Evolutionary conservation across 2,329 filamentous ascomycete genomes (phyloP).

Genomic region (Emericellopsis atlantica): DNA sequence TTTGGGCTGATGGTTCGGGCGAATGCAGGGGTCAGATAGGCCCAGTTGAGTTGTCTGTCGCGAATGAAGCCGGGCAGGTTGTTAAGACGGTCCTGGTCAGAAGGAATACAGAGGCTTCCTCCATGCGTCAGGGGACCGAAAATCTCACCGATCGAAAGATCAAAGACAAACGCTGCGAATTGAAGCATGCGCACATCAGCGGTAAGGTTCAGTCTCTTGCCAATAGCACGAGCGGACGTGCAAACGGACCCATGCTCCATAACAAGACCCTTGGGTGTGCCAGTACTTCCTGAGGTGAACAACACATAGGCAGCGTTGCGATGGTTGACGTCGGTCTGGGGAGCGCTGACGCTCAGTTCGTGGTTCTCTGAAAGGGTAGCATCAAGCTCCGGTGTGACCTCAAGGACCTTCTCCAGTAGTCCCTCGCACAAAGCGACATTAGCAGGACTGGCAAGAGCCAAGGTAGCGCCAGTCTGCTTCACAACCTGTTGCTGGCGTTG

Average conservation of each 20-base stretch:
- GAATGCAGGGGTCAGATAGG: slow-evolving; percentile 1
- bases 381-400: slow-evolving; percentile 2
- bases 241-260: slow-evolving; percentile 35
- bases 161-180: slow-evolving; percentile 2
- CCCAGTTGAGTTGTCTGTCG: not conserved
- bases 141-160: slow-evolving; percentile 1
- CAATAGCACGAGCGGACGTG: slow-evolving; percentile 31
- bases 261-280: slow-evolving; percentile 1
- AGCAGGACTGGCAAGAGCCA: not conserved
- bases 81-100: not conserved
- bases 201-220: slow-evolving; percentile 21
- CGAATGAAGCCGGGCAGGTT: not conserved
- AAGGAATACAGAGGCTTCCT: not conserved
- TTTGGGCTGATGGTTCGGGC: slow-evolving; percentile 1
- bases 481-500: slow-evolving; percentile 1
- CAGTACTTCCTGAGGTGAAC: not conserved
- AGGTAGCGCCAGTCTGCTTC: not conserved
- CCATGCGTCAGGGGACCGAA: not conserved
- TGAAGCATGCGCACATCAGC: slow-evolving; percentile 1
- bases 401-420: not conserved
- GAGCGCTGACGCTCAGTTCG: slow-evolving; percentile 1
- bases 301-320: slow-evolving; percentile 4
- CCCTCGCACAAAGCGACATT: not conserved
- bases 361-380: not conserved
- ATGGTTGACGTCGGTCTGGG: not conserved